A percentile compares a stretch with the other conserved stretches of the same genome.
Conservation (phyloP, 2,329 filamentous ascomycete genomes). For the Fusarium equiseti region DNA sequence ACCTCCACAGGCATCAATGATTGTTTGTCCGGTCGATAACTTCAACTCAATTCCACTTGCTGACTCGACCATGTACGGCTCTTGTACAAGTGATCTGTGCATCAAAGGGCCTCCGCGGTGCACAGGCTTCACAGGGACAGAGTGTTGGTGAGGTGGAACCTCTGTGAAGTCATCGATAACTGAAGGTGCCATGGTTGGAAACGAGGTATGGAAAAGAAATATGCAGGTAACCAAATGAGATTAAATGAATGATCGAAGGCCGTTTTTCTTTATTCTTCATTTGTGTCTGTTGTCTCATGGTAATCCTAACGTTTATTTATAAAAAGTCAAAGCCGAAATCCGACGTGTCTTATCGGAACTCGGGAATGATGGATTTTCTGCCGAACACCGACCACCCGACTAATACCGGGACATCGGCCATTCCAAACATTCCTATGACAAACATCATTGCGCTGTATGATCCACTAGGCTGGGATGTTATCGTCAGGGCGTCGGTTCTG, state of each 20-base stretch:
- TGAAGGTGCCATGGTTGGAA: conserved; percentile 4
- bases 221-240: too few species aligned
- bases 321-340: conserved; percentile 24
- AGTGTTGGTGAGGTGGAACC: not conserved
- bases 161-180: not conserved
- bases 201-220: too few species aligned
- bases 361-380: conserved; percentile 15
- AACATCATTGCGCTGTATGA: not conserved
- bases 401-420: conserved; percentile 8
- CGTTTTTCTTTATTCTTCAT: too few species aligned
- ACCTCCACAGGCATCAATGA: conserved; percentile 18
- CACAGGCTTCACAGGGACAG: not conserved
- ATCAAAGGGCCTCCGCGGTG: conserved; percentile 7
- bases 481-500: not conserved
- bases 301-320: conserved; percentile 5
- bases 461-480: not conserved
- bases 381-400: conserved; percentile 22
- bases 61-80: conserved; percentile 20
- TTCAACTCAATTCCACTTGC: conserved; percentile 1
- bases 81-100: conserved; percentile 24
- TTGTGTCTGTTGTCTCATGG: rapidly evolving
- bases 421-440: conserved; percentile 2
- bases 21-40: conserved; percentile 1
- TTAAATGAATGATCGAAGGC: too few species aligned
- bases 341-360: conserved; percentile 22